phyloP scores from a whole-genome alignment of 257 asterid genomes.

The Agastache rugosa region DNA sequence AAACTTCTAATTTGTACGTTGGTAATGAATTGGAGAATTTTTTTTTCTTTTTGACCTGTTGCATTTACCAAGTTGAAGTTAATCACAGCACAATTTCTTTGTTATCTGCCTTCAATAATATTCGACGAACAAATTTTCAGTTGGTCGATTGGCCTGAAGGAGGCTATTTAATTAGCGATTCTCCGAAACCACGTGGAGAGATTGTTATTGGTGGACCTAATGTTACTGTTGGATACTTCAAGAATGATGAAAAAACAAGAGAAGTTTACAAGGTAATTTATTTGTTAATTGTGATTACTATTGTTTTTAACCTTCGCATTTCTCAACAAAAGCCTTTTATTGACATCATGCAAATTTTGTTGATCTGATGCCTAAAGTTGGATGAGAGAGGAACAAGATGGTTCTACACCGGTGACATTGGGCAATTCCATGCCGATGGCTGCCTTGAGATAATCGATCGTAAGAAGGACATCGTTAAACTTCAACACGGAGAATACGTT shows the following conservation, averaged over 20 bases:
- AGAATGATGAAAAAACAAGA: slow-evolving; percentile 79
- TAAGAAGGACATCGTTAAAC: slow-evolving; percentile 92
- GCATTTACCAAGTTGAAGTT: neutral
- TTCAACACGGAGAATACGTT: slow-evolving; percentile 98
- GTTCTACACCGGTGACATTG: slow-evolving; percentile 95
- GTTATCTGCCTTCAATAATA: neutral
- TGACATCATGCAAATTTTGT: slow-evolving; percentile 5
- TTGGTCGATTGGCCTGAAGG: slow-evolving; percentile 97
- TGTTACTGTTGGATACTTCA: slow-evolving; percentile 93
- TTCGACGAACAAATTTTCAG: slow-evolving; percentile 45
- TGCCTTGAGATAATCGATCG: slow-evolving; percentile 98
- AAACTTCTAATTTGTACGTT: too few relatives aligned
- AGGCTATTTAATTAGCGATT: slow-evolving; percentile 77
- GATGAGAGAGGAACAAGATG: slow-evolving; percentile 89
- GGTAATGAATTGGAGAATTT: too few relatives aligned
- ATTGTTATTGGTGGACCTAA: slow-evolving; percentile 94
- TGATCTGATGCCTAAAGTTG: slow-evolving; percentile 51
- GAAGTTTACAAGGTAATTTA: slow-evolving; percentile 87
- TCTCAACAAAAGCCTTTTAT: slow-evolving; percentile 10
- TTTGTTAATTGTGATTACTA: slow-evolving; percentile 3
- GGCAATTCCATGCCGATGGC: slow-evolving; percentile 87
- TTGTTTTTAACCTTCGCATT: neutral
- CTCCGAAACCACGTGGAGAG: slow-evolving; percentile 94
- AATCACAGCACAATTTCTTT: neutral
- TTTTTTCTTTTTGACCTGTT: neutral